Base-by-base conservation (phyloP, 192 early-diverging fungal genomes). In the Pilaira anomala region DNA sequence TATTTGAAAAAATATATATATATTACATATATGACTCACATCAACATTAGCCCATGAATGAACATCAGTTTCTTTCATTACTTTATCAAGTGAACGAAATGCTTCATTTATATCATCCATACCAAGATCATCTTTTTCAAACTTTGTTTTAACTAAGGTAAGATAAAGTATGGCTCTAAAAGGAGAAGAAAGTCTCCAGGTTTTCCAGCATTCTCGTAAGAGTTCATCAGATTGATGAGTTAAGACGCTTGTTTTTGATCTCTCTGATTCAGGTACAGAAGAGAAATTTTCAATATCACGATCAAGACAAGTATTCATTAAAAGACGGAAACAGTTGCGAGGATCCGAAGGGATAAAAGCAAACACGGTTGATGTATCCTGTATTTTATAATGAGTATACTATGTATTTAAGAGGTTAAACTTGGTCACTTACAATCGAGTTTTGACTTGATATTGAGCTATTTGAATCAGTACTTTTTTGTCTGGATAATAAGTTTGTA, bases 131-230 rank as follows among this genome's bases (percentile, higher is more conserved):
- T 66, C 77, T 33, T 68, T 62, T 9, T 82, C 73, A 66, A 75
- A 82, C n/a, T 70, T 60, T 33, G 67, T 61, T 49, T 76, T 78
- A 8, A 82, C 52, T n/a, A 76, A 60, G 24, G 82, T 79, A 29
- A 85, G 69, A 28, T 78, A 68, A 1, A 83, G 62, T 3, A 82
- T 74, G 53, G 75, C 74, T 51, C 79, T 64, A 68, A 69, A 82
- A 28, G 75, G 71, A 6, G 71, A 61, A 0, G 85, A 80, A 22
- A 91, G 45, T 50, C 84, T 69, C 89, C 88, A 90, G 3, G 84
- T 78, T 19, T 88, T 69, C 44, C 79, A 82, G 54, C 85, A 88
- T 42, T 91, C 89, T 8, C 77, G 81, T 16, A 91, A 66, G 0
- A 91, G 52, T 2, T 79, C 75, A 26, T 78, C 72, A 12, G 80